Conservation (phyloP, 2,329 filamentous ascomycete genomes). For the Aureobasidium leucospermi region DNA sequence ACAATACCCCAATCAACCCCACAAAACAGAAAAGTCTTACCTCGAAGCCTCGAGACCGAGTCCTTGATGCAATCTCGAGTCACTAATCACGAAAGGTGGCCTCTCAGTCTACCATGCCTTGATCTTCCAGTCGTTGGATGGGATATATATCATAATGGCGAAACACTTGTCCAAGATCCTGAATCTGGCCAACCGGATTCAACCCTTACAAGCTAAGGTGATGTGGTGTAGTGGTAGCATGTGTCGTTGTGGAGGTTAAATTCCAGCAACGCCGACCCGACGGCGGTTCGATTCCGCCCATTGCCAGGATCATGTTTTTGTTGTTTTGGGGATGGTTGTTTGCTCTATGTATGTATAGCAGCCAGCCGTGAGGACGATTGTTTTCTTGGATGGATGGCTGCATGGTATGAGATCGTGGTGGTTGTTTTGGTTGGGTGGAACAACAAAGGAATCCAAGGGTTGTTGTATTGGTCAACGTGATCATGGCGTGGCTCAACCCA, state of each 20-base stretch:
- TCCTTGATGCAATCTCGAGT: not conserved
- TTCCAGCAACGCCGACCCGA: conserved; percentile 2
- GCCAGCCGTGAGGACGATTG: too few relatives aligned
- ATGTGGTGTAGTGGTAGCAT: conserved; percentile 11
- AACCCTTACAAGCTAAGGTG: conserved; percentile 1
- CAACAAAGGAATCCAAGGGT: not conserved
- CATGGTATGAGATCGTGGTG: too few relatives aligned
- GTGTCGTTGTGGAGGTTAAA: conserved; percentile 6
- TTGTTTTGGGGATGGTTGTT: not conserved
- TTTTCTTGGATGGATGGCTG: too few relatives aligned
- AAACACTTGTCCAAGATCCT: not conserved
- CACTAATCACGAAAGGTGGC: not conserved
- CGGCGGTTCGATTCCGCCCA: conserved; percentile 9
- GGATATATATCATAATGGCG: not conserved
- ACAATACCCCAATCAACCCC: not conserved
- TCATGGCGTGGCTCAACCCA: too few relatives aligned
- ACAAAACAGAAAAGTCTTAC: not conserved
- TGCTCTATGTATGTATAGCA: too few relatives aligned
- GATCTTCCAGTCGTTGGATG: too few relatives aligned
- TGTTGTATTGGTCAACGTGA: not conserved
- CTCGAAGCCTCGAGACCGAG: not conserved
- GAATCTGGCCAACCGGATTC: conserved; percentile 7
- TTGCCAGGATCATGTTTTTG: not conserved
- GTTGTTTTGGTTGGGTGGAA: not conserved
- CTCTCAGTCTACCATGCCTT: too few relatives aligned